Evolutionary conservation across 1,284 basidiomycete species (phyloP).

Genomic region (Taiwanofungus camphoratus): DNA sequence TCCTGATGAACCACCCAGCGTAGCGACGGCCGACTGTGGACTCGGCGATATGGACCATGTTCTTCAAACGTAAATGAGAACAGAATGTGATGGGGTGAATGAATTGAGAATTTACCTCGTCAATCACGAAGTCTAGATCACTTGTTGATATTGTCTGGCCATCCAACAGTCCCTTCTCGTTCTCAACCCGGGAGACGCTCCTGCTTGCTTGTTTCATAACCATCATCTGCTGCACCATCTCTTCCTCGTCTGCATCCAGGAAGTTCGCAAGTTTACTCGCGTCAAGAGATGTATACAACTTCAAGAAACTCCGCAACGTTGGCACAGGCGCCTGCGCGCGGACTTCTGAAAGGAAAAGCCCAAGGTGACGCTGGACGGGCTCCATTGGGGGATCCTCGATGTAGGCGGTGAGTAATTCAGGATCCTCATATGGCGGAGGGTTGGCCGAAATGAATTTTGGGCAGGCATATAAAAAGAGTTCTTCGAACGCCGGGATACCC

Average conservation of each 20-base stretch:
- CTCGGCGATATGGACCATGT: conserved; percentile 95
- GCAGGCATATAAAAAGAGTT: conserved; percentile 91
- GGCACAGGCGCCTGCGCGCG: conserved; percentile 74
- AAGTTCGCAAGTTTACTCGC: conserved; percentile 90
- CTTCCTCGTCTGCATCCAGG: conserved; percentile 87
- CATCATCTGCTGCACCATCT: conserved; percentile 96
- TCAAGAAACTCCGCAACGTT: conserved; percentile 87
- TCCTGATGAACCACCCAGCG: conserved; percentile 96
- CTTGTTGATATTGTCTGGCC: conserved; percentile 87
- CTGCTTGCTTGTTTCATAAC: conserved; percentile 88
- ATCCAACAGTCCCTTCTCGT: conserved; percentile 65
- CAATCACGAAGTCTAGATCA: conserved; percentile 93
- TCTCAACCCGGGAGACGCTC: conserved; percentile 54
- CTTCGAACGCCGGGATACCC: conserved; percentile 82
- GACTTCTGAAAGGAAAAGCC: conserved; percentile 80
- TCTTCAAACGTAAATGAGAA: conserved; percentile 50
- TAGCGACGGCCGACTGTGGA: conserved; percentile 89
- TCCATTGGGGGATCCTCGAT: conserved; percentile 51
- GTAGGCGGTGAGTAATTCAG: conserved; percentile 54
- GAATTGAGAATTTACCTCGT: conserved; percentile 57
- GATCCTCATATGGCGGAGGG: conserved; percentile 89
- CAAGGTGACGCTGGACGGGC: conserved; percentile 80
- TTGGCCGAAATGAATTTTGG: conserved; percentile 97
- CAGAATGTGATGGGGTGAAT: background rate
- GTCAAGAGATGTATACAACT: conserved; percentile 92